Evolutionary conservation across 2,329 filamentous ascomycete genomes (phyloP).

Genomic region (Aspergillus arachidicola): DNA sequence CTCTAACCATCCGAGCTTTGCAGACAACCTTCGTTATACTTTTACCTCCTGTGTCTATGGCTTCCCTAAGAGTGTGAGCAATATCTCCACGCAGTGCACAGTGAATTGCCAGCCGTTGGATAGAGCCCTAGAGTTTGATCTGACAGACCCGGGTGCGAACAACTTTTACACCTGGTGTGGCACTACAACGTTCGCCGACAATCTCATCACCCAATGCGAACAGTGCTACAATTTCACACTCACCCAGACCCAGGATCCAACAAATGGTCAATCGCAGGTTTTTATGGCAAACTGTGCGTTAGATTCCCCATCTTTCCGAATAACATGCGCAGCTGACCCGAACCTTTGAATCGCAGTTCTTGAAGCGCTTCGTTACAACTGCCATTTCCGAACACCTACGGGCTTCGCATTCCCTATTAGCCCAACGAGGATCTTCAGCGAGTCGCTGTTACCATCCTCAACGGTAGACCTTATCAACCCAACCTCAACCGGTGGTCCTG

Average conservation of each 20-base stretch:
- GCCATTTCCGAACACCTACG: constrained; percentile 40
- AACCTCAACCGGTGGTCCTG: constrained; percentile 13
- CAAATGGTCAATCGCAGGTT: constrained; percentile 24
- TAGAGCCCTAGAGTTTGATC: constrained; percentile 33
- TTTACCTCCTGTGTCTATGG: constrained; percentile 49
- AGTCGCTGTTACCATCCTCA: constrained; percentile 40
- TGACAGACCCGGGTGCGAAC: constrained; percentile 30
- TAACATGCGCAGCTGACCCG: constrained; percentile 9
- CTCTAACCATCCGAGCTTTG: constrained; percentile 5
- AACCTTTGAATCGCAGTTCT: constrained; percentile 36
- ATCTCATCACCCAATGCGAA: constrained; percentile 44
- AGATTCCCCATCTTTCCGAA: not conserved
- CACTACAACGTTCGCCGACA: constrained; percentile 42
- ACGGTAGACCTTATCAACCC: constrained; percentile 26
- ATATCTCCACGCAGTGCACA: constrained; percentile 48
- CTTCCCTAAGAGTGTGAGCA: constrained; percentile 37
- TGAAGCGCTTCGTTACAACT: constrained; percentile 50
- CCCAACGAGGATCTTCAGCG: constrained; percentile 45
- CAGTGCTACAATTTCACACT: constrained; percentile 47
- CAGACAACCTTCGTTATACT: constrained; percentile 51
- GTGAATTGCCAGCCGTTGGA: constrained; percentile 44
- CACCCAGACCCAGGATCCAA: constrained; percentile 20
- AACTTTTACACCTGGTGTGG: constrained; percentile 44
- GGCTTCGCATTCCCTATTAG: constrained; percentile 44
- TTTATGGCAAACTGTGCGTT: constrained; percentile 49